Percentiles rank a stretch among this genome's conserved stretches.
Conservation (phyloP, 129 eudicot species). For the Deinandra increscens region DNA sequence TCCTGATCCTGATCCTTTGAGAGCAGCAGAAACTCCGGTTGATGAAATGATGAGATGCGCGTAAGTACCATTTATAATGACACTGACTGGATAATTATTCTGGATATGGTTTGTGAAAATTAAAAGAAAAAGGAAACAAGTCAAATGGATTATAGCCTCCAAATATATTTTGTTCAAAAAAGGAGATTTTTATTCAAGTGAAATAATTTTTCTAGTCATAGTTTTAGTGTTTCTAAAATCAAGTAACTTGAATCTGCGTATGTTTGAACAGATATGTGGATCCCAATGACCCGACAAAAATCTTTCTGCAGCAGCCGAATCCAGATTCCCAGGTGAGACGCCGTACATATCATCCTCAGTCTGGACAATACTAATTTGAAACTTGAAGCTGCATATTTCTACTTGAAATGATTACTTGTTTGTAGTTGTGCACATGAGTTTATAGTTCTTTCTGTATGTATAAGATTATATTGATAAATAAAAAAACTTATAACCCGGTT, state of each 20-base stretch:
- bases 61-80: constrained; percentile 44
- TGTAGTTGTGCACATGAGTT: constrained; percentile 1
- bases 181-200: neutral
- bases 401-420: neutral
- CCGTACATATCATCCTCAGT: constrained; percentile 71
- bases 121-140: neutral
- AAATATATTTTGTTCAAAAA: neutral
- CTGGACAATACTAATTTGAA: constrained; percentile 26
- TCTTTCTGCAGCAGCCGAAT: constrained; percentile 94
- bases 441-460: neutral
- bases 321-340: constrained; percentile 77
- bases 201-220: neutral
- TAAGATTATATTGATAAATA: no score
- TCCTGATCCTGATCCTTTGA: constrained; percentile 61
- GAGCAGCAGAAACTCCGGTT: constrained; percentile 94
- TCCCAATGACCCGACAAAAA: constrained; percentile 90
- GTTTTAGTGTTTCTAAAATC: constrained; percentile 1
- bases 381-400: neutral
- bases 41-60: constrained; percentile 99
- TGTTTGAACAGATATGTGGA: constrained; percentile 79
- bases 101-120: neutral
- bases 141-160: no score
- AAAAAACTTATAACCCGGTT: neutral
- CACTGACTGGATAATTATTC: neutral
- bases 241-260: neutral